Evolutionary conservation across 2,329 filamentous ascomycete species (phyloP).

Genomic region (Colletotrichum sp.): DNA sequence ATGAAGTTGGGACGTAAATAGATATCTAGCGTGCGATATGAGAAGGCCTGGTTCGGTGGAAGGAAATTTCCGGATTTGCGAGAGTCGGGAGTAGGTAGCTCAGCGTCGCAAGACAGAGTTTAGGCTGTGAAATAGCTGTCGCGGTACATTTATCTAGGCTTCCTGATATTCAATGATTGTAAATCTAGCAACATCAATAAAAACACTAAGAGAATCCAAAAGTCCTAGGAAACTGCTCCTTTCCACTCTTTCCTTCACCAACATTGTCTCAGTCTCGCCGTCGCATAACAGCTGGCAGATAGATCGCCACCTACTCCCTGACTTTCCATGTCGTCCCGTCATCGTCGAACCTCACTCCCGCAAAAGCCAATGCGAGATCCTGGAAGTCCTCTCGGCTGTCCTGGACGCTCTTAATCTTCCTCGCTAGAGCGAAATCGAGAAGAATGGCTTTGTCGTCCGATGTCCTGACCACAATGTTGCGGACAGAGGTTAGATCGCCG

Average conservation of each 20-base stretch:
- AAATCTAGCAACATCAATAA: too few relatives aligned
- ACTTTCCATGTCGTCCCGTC: neutral
- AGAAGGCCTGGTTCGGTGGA: too few relatives aligned
- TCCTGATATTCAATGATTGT: too few relatives aligned
- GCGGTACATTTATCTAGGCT: too few relatives aligned
- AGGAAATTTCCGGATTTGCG: too few relatives aligned
- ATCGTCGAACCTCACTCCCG: neutral
- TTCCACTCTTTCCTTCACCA: too few relatives aligned
- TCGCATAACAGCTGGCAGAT: rapidly evolving
- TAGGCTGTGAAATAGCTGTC: too few relatives aligned
- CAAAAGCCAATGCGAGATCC: neutral
- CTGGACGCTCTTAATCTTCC: neutral
- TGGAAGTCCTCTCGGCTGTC: neutral
- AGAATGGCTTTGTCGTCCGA: neutral
- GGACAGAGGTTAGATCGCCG: neutral
- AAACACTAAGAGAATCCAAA: rapidly evolving
- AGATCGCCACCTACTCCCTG: neutral
- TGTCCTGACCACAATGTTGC: neutral
- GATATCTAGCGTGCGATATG: too few relatives aligned
- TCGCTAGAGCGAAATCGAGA: neutral
- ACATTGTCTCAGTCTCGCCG: rapidly evolving
- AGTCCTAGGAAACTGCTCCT: rapidly evolving
- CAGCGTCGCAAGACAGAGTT: too few relatives aligned
- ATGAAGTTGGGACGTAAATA: too few relatives aligned
- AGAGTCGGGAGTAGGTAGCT: too few relatives aligned